These are phyloP conservation scores for Chlorella ohadii DNA, from an alignment of 139 green algal genomes.

Conservation along the genomic window DNA sequence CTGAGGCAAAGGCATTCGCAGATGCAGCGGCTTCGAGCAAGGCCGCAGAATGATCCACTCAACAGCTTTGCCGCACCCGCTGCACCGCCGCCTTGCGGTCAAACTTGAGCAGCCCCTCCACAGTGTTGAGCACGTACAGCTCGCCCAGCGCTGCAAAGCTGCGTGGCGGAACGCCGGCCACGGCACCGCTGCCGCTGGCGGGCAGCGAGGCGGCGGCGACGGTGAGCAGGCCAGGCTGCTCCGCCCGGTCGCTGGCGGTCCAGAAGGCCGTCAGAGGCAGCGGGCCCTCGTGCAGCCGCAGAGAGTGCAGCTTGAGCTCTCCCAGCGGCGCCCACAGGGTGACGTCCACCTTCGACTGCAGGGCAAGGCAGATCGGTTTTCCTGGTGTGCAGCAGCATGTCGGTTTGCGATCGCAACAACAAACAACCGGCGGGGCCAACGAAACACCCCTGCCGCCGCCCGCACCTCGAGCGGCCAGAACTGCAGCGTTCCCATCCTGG, in stretches of 20 bases:
- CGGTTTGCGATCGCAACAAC: not conserved
- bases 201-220: conserved; percentile 12
- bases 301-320: conserved; percentile 71
- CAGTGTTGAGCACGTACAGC: conserved; percentile 81
- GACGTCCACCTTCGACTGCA: conserved; percentile 82
- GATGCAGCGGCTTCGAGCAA: too few species aligned
- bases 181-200: not conserved
- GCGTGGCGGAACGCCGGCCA: not conserved
- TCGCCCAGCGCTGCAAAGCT: conserved; percentile 31
- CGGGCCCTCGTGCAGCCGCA: conserved; percentile 63
- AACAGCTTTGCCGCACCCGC: too few species aligned
- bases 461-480: conserved; percentile 23
- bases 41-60: too few species aligned
- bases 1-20: too few species aligned
- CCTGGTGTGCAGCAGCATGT: too few species aligned
- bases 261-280: conserved; percentile 41
- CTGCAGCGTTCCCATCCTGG: not conserved
- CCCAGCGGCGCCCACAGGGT: conserved; percentile 85
- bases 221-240: conserved; percentile 31
- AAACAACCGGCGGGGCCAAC: not conserved
- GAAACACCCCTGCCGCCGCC: not conserved
- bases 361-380: too few species aligned
- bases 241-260: conserved; percentile 6
- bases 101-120: conserved; percentile 69
- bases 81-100: conserved; percentile 47